Conservation (phyloP, 1,284 basidiomycete genomes). For the Peniophora sp. region DNA sequence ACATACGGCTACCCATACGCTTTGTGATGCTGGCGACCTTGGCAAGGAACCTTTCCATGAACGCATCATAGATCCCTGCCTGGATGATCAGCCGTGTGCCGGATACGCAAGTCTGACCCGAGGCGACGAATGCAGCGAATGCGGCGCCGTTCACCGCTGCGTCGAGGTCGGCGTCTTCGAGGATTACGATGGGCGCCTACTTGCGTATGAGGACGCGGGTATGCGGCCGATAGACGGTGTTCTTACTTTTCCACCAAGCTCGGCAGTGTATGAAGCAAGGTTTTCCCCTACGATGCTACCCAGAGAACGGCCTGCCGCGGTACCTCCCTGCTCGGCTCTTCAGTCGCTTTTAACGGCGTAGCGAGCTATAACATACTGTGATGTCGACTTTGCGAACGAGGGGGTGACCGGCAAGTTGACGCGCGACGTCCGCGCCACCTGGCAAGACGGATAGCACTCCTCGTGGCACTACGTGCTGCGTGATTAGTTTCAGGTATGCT, state of each 20-base stretch:
- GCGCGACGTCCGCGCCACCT: constrained; percentile 60
- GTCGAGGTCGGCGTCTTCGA: constrained; percentile 64
- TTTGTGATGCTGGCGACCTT: constrained; percentile 55
- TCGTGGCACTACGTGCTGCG: constrained; percentile 58
- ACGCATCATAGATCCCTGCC: constrained; percentile 55
- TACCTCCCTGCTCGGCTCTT: constrained; percentile 54
- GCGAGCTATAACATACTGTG: constrained; percentile 42
- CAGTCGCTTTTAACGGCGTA: background rate
- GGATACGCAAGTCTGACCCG: constrained; percentile 81
- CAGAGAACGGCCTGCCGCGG: constrained; percentile 60
- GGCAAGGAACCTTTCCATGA: constrained; percentile 51
- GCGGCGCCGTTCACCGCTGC: constrained; percentile 71
- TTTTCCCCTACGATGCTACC: constrained; percentile 68
- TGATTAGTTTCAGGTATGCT: too few relatives aligned
- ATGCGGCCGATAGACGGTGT: background rate
- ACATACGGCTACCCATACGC: constrained; percentile 69
- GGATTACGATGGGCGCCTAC: constrained; percentile 71
- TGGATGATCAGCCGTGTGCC: constrained; percentile 71
- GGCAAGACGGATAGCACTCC: constrained; percentile 69
- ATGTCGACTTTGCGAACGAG: constrained; percentile 74
- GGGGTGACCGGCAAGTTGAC: constrained; percentile 54
- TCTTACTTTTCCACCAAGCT: constrained; percentile 71
- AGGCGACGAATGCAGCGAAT: constrained; percentile 78
- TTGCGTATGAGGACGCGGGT: background rate
- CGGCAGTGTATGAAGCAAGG: constrained; percentile 68